Conservation (phyloP, 208 protist genomes). For the Acanthamoeba sp. region DNA sequence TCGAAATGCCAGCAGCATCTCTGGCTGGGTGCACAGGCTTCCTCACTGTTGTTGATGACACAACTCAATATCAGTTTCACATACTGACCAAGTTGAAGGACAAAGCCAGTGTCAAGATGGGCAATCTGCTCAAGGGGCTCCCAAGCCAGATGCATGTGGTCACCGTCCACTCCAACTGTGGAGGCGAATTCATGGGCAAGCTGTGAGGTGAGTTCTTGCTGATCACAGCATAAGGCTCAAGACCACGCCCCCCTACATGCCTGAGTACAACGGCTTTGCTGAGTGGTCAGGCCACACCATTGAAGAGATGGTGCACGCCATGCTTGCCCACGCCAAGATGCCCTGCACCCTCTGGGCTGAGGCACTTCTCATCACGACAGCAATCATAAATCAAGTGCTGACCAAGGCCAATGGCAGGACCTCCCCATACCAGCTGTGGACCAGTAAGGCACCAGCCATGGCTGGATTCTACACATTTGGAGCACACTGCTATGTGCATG, state of each 20-base stretch:
- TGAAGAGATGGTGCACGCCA: not conserved
- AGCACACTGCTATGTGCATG: not conserved
- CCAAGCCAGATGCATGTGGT: too few species aligned
- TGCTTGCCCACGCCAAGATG: not conserved
- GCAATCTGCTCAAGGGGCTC: not conserved
- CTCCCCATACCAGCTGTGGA: not conserved
- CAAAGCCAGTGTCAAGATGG: conserved; percentile 9
- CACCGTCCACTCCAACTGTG: not conserved
- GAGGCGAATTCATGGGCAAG: not conserved
- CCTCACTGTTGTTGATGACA: not conserved
- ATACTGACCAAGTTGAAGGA: conserved; percentile 4
- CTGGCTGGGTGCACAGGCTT: not conserved
- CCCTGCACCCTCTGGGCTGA: not conserved
- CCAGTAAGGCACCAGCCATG: not conserved
- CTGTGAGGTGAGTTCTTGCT: not conserved
- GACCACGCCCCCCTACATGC: not conserved
- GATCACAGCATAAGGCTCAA: not conserved
- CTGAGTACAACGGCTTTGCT: not conserved
- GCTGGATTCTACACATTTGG: not conserved
- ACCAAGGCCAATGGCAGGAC: not conserved
- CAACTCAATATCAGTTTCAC: not conserved
- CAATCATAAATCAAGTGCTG: not conserved
- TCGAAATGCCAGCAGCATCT: not conserved
- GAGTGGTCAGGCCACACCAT: not conserved
- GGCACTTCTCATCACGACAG: not conserved